These are phyloP conservation scores for Musa acuminata DNA, from an alignment of 176 grass and related monocot genomes.

Conservation along the genomic window DNA sequence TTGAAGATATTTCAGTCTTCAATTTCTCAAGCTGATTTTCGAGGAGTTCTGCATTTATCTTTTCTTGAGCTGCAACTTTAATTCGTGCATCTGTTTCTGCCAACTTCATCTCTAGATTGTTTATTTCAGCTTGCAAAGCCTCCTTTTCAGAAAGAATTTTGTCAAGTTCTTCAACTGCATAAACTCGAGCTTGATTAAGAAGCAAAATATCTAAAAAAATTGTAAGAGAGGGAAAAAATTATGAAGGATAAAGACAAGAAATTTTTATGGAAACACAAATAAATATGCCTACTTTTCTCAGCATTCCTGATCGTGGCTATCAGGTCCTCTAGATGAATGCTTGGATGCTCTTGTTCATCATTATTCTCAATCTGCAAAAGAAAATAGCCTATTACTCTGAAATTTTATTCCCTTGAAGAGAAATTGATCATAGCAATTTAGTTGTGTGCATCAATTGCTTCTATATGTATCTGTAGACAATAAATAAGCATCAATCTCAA, in stretches of 20 bases:
- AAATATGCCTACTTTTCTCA: conserved; percentile 50
- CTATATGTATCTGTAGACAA: no score
- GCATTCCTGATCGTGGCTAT: conserved; percentile 60
- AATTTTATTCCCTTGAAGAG: no score
- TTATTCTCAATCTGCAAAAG: conserved; percentile 32
- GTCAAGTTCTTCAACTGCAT: conserved; percentile 52
- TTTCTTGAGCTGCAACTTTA: conserved; percentile 37
- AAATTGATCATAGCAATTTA: not conserved
- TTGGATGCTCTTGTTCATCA: conserved; percentile 26
- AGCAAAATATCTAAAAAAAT: conserved; percentile 65
- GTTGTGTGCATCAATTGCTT: no score
- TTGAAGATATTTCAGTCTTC: conserved; percentile 28
- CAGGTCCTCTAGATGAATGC: conserved; percentile 56
- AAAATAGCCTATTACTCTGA: not conserved
- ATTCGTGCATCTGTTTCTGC: conserved; percentile 38
- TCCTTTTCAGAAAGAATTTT: conserved; percentile 89
- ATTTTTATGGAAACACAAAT: no score
- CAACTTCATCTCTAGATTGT: conserved; percentile 58
- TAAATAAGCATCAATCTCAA: no score
- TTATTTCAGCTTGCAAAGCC: conserved; percentile 50
- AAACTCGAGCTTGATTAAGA: conserved; percentile 83
- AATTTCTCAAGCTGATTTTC: conserved; percentile 30
- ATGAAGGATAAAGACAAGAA: no score
- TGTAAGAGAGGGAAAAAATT: conserved; percentile 4
- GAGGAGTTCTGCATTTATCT: conserved; percentile 28